Conservation (phyloP, 352 stramenopile species). For the Thalassiosira oceanica region DNA sequence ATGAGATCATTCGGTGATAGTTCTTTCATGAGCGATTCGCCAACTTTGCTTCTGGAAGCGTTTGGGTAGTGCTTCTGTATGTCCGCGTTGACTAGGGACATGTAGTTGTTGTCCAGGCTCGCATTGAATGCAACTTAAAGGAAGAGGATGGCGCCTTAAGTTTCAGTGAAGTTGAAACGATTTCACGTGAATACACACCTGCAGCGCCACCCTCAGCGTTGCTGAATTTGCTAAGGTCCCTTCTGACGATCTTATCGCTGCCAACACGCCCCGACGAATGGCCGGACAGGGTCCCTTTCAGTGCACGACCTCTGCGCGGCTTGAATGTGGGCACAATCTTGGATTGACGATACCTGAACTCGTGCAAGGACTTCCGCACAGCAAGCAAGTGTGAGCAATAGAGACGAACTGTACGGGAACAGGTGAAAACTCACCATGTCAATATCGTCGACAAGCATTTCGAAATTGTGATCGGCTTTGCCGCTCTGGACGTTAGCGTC, state of each 20-base stretch:
- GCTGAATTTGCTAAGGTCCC: conserved; percentile 50
- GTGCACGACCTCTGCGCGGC: conserved; percentile 29
- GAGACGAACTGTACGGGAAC: not conserved
- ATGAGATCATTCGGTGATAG: conserved; percentile 46
- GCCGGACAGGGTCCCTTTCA: conserved; percentile 42
- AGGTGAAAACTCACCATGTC: conserved; percentile 42
- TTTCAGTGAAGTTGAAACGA: too few relatives aligned
- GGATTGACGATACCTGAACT: conserved; percentile 60
- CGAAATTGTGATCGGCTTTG: conserved; percentile 37
- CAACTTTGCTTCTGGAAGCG: conserved; percentile 31
- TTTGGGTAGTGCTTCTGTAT: conserved; percentile 41
- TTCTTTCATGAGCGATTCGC: conserved; percentile 36
- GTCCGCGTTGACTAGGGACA: conserved; percentile 38
- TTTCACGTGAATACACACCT: too few relatives aligned
- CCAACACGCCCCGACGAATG: conserved; percentile 9
- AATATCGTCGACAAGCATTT: conserved; percentile 60
- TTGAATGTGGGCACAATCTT: conserved; percentile 42
- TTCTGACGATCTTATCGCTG: conserved; percentile 42
- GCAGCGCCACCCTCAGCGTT: too few relatives aligned
- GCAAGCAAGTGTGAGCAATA: not conserved
- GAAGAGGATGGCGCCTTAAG: too few relatives aligned
- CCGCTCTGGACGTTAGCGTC: too few relatives aligned
- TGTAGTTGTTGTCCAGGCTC: conserved; percentile 54
- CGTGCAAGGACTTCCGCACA: conserved; percentile 64
- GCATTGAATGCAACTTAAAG: conserved; percentile 47